Percentiles rank a stretch among this genome's conserved stretches.
Conservation (phyloP, 1,284 basidiomycete species). For the Ceratobasidium papillatum region DNA sequence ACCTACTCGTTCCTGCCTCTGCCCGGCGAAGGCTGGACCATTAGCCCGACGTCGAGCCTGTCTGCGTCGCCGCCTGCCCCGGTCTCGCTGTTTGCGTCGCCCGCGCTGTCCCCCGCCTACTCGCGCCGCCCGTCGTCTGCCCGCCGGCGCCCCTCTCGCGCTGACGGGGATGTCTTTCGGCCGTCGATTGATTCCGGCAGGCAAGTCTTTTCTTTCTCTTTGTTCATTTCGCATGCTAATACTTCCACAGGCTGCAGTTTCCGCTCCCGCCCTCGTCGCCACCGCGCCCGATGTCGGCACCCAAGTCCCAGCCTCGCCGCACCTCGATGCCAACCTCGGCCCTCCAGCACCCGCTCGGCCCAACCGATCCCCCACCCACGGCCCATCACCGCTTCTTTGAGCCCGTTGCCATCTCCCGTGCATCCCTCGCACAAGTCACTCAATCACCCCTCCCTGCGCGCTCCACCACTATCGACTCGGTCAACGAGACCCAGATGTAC, state of each 20-base stretch:
- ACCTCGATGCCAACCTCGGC: constrained; percentile 5
- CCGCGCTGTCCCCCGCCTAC: constrained; percentile 22
- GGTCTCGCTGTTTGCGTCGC: constrained; percentile 36
- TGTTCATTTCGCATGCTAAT: constrained; percentile 11
- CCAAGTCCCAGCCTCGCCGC: constrained; percentile 4
- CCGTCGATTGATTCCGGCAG: constrained; percentile 27
- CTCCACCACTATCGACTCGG: constrained; percentile 13
- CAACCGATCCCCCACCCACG: constrained; percentile 5
- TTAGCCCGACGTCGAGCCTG: constrained; percentile 25
- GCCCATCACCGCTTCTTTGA: constrained; percentile 17
- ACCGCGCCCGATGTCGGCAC: constrained; percentile 1
- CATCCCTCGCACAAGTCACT: constrained; percentile 23
- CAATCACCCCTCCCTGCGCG: constrained; percentile 25
- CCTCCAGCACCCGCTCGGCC: constrained; percentile 19
- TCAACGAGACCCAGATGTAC: constrained; percentile 32
- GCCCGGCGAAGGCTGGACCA: constrained; percentile 36
- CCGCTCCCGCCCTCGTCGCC: constrained; percentile 37
- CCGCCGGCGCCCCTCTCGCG: constrained; percentile 7
- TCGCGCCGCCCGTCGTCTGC: constrained; percentile 15
- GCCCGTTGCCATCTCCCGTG: constrained; percentile 16
- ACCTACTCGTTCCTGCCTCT: constrained; percentile 34
- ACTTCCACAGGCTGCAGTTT: constrained; percentile 17
- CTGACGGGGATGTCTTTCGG: constrained; percentile 30
- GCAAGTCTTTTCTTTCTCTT: not conserved
- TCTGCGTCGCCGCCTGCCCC: constrained; percentile 19